Evolutionary conservation across 163 green algal genomes (phyloP).

Genomic region (Chlorella variabilis): DNA sequence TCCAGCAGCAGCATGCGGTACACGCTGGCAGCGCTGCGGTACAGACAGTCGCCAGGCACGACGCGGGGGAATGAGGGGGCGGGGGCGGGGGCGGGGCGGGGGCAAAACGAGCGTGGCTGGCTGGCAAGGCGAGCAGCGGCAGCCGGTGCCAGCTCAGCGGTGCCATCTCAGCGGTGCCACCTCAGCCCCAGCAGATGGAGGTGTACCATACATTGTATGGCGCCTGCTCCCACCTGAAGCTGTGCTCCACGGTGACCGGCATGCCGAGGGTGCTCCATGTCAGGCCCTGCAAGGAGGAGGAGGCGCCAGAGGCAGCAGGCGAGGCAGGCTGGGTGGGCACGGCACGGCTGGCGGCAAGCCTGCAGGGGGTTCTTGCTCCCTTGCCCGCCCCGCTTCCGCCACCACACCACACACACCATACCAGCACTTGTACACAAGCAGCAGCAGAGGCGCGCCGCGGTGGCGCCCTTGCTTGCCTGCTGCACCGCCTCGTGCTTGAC

Average conservation of each 20-base stretch:
- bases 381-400: too few relatives aligned
- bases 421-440: neutral
- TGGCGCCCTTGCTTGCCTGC: too few relatives aligned
- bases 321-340: neutral
- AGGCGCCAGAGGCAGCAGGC: too few relatives aligned
- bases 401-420: too few relatives aligned
- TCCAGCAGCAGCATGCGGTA: slow-evolving; percentile 75
- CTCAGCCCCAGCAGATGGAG: too few relatives aligned
- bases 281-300: slow-evolving; percentile 47
- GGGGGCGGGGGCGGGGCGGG: neutral
- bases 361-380: too few relatives aligned
- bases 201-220: too few relatives aligned
- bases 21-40: slow-evolving; percentile 55
- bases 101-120: too few relatives aligned
- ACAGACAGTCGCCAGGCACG: neutral
- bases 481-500: slow-evolving; percentile 74
- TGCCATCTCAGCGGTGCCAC: too few relatives aligned
- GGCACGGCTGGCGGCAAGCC: too few relatives aligned
- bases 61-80: neutral
- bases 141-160: too few relatives aligned
- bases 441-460: neutral
- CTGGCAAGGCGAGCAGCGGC: too few relatives aligned
- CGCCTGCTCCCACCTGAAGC: slow-evolving; percentile 61
- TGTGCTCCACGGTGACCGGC: slow-evolving; percentile 54
- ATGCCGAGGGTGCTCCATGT: slow-evolving; percentile 53